Evolutionary conservation across 2,329 filamentous ascomycete genomes (phyloP), one percentile per base, ranked within the genome.

Genomic region (Stachybotrys chartarum): DNA sequence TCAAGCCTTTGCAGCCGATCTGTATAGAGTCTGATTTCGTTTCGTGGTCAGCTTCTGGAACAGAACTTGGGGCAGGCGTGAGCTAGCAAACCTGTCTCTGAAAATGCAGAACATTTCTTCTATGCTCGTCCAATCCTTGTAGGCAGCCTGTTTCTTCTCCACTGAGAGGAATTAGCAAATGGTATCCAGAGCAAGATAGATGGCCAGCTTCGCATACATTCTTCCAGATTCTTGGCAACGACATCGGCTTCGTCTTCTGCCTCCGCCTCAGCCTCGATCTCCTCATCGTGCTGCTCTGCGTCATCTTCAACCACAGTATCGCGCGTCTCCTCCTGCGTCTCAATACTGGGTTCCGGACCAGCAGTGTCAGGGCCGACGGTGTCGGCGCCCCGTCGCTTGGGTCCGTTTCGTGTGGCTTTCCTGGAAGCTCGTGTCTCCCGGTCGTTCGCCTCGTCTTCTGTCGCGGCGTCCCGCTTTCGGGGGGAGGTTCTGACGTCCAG

Each of bases 91-190:
- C 86, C 85, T 86, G 60, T 91, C 91, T 64, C 91, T 84, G 66
- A 97, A 90, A 17, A 88, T 82, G 57, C 87, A 84, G 73, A 99
- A 99, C 67, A 94, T 90, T 69, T 88, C 88, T 68, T 97, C 93
- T 48, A 99, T 88, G 17, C 83, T 82, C 17, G 84, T 80, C 63
- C 97, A 81, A 61, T 91, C 85, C 55, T 91, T 89, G 66, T 92
- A 86, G 0, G 92, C 92, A 39, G 83, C 82, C 66, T 85, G 86
- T 73, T 93, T 94, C 66, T 85, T 86, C 64, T 89, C 83, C 60
- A 89, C 90, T 93, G 64, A 56, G 18, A 7, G 18, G 11, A 10
- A 62, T 68, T 57, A 65, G 63, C 64, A 59, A 50, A 6, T 54
- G 11, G 42, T 24, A 42, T 57, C 59, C 8, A 17, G 48, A 44